Base-by-base conservation (phyloP, 306 rosid species). In the Vigna mungo region DNA sequence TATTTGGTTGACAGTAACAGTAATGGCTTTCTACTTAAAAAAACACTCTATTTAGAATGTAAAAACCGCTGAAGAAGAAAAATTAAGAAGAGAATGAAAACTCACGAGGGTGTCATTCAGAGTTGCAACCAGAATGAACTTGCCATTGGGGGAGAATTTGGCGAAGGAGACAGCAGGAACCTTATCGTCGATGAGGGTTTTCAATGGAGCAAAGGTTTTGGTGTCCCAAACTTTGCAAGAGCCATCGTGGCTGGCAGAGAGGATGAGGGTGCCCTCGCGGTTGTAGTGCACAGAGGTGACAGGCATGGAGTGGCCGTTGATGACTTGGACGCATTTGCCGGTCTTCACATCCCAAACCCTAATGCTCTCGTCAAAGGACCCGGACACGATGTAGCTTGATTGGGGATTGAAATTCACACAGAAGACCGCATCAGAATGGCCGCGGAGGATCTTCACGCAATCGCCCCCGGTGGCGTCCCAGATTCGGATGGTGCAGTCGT, bases 321-420 rank as follows among this genome's bases (percentile, higher is more conserved):
- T 87, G 13, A 62, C 55, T 51, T 87, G 96, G 36, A 88, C 73
- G 82, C 96, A 90, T 78, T 41, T 89, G 0, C 98, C 97, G 0
- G 98, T 92, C 90, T 90, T 95, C 17, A 87, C 98, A 85, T 95
- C 98, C 98, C 98, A 95, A 64, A 95, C 82, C 36, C 97, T 88
- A 56, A 95, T 37, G 10, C 87, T 88, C 21, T 92, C 97, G 56
- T 95, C 98, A 36, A 92, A 95, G 4, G 97, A 90, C 2, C 97
- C 97, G 8, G 98, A 95, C 23, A 95, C 98, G 10, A 95, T 95
- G 80, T 76, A 80, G 46, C 85, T 90, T 3, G 96, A 92, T 34
- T 90, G 98, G 7, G 91, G 88, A 21, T 91, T 89, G 86, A 95
- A 95, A 48, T 92, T 95, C 13, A 91, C 99, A 68, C 99, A 95